phyloP scores from a whole-genome alignment of 75 land plant species.

The Pinus taeda region DNA sequence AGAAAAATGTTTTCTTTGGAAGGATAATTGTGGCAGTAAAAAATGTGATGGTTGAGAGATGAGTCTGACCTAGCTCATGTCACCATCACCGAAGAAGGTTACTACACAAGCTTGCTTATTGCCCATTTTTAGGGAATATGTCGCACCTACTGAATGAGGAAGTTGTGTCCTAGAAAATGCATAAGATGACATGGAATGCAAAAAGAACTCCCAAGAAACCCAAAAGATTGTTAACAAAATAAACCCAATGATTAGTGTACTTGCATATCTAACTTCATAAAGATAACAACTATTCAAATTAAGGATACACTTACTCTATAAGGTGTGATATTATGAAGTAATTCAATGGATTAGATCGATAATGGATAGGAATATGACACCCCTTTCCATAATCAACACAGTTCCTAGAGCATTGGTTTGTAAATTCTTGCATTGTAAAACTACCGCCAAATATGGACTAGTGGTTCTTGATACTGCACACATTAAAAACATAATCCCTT shows the following conservation, averaged over 20 bases:
- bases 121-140: conserved; percentile 91
- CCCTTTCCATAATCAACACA: conserved; percentile 86
- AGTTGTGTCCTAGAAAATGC: conserved; percentile 74
- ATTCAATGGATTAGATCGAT: conserved; percentile 80
- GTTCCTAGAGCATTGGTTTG: conserved; percentile 91
- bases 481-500: background rate
- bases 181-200: background rate
- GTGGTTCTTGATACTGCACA: conserved; percentile 90
- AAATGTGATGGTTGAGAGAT: background rate
- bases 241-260: background rate
- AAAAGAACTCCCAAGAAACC: conserved; percentile 1
- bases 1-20: background rate
- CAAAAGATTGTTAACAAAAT: background rate
- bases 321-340: conserved; percentile 86
- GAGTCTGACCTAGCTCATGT: conserved; percentile 75
- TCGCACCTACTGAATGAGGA: conserved; percentile 92
- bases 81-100: conserved; percentile 87
- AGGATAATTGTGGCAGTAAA: background rate
- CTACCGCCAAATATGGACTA: conserved; percentile 90
- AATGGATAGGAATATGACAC: conserved; percentile 96
- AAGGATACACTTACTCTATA: conserved; percentile 65
- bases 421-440: conserved; percentile 81
- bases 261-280: background rate
- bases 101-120: conserved; percentile 69
- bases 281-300: background rate